Conservation (phyloP, 257 asterid species). For the Cynanchum wilfordii region DNA sequence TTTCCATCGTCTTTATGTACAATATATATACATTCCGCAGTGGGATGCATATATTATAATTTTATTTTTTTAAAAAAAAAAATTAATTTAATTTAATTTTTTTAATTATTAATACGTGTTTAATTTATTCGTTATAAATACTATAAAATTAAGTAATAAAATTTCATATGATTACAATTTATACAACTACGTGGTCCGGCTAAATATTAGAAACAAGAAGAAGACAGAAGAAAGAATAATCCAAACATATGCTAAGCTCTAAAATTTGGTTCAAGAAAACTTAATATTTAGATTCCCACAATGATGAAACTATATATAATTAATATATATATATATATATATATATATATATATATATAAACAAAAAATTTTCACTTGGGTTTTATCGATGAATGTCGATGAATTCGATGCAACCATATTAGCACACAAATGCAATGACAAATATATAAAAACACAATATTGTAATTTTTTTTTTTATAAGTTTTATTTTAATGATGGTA, state of each 20-base stretch:
- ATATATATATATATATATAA: conserved; percentile 13
- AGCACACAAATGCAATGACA: conserved; percentile 33
- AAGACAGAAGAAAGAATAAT: conserved; percentile 41
- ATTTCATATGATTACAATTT: too few species aligned
- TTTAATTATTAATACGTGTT: too few species aligned
- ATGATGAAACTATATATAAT: not conserved
- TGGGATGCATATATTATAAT: too few species aligned
- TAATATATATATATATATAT: not conserved
- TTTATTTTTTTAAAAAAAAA: too few species aligned
- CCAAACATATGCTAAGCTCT: conserved; percentile 25
- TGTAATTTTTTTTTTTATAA: too few species aligned
- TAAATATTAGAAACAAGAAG: conserved; percentile 34
- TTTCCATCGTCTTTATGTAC: too few species aligned
- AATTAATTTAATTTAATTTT: too few species aligned
- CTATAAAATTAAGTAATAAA: too few species aligned
- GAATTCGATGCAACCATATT: conserved; percentile 34
- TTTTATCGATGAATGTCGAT: conserved; percentile 58
- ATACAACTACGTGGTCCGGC: conserved; percentile 25
- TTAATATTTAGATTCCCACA: not conserved
- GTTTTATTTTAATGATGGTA: conserved; percentile 4
- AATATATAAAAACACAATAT: conserved; percentile 25
- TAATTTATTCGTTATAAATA: too few species aligned
- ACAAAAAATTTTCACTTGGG: conserved; percentile 41
- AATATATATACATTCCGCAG: too few species aligned
- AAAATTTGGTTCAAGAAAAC: conserved; percentile 22